Base-by-base conservation (phyloP, 1,284 basidiomycete species). In the Pterulicium gracile region DNA sequence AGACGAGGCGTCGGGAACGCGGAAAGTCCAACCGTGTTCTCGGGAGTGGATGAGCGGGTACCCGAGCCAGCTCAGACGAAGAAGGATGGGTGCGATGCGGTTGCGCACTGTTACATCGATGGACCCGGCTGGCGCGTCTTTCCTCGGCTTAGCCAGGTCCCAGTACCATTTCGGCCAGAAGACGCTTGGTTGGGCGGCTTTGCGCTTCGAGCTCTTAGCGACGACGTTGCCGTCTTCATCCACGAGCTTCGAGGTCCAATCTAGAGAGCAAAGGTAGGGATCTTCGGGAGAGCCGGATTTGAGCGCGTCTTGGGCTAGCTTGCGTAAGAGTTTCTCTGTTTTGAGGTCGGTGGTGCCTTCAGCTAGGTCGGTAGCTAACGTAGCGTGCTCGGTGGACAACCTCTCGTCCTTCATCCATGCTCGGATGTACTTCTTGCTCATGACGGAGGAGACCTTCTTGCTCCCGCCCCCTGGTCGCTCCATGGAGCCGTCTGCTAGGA, bases 141-240 rank as follows among this genome's bases (percentile, higher is more conserved):
- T 84, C 64, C 75, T 81, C 2, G 84, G 83, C 54, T 70, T 80
- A 3, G 81, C 67, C 2, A 93, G 75, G 34, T 98, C 92, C 90
- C 88, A 95, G 61, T 92, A 99, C 95, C 96, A 99, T 58, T 92
- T 89, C 0, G 94, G 95, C 81, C 81, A 84, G 22, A 69, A 50
- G 0, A 80, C 69, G 0, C 70, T 10, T 7, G 36, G 36, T 39
- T 39, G n/a, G n/a, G 36, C 65, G n/a, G 36, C 65, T 4, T 68
- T 65, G 5, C 68, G 65, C 55, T 76, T 77, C 13, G 46, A 23
- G 10, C 41, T 32, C 49, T 53, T 54, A 10, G 52, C 45, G 12
- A 49, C 36, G 24, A 48, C 54, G 43, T 53, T 55, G 13, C 36
- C 36, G 15, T 39, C 5, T 17, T 5, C 15, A 17, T 39, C 36